Conservation (phyloP, 1,284 basidiomycete genomes). For the Trichosporon inkin region DNA sequence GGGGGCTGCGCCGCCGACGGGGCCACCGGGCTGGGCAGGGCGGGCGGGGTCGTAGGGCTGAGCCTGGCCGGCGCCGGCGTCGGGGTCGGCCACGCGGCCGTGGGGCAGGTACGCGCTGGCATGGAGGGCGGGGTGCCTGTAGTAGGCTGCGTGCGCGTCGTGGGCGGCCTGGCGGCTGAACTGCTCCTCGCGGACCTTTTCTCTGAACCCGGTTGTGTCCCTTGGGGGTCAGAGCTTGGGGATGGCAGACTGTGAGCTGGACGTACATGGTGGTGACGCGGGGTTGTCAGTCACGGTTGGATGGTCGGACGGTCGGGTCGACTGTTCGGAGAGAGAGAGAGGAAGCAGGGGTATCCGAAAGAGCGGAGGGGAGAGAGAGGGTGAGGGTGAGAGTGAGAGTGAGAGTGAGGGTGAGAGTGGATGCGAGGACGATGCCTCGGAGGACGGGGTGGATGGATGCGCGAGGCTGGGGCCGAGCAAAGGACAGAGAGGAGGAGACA, state of each 20-base stretch:
- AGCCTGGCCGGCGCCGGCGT: constrained; percentile 24
- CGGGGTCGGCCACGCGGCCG: neutral
- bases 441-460: no score
- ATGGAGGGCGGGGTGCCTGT: constrained; percentile 42
- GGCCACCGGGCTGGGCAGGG: neutral
- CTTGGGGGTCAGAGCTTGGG: constrained; percentile 20
- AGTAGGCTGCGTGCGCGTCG: constrained; percentile 42
- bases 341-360: no score
- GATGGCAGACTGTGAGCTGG: no score
- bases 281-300: no score
- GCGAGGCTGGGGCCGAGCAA: no score
- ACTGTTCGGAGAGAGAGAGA: no score
- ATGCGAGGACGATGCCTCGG: no score
- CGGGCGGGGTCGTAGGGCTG: constrained; percentile 19
- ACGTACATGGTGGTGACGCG: no score
- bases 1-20: neutral
- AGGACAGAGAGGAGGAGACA: no score
- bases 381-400: no score
- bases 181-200: constrained; percentile 35
- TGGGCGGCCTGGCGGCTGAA: constrained; percentile 38
- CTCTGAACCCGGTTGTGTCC: constrained; percentile 28
- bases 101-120: constrained; percentile 32
- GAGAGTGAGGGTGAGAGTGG: no score
- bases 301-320: neutral
- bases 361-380: no score